These are phyloP conservation scores for Blastobotrys persicus DNA, from an alignment of 1,139 yeast genomes.

Conservation along the genomic window DNA sequence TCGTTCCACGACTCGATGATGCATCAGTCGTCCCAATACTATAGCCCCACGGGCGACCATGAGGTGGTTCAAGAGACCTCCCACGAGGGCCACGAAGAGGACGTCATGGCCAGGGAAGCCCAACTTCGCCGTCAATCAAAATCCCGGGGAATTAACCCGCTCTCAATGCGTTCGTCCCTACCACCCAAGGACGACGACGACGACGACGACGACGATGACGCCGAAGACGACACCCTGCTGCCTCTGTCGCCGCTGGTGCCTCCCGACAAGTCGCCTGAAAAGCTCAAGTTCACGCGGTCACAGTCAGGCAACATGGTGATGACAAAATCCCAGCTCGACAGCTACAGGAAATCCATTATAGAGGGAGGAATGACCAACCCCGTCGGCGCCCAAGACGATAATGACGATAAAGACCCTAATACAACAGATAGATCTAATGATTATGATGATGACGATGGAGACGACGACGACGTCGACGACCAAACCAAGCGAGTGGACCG, in stretches of 20 bases:
- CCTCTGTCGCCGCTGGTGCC: constrained; percentile 23
- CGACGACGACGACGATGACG: constrained; percentile 18
- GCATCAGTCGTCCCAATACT: neutral
- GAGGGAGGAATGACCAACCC: constrained; percentile 17
- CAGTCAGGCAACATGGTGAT: constrained; percentile 26
- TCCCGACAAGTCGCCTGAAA: constrained; percentile 11
- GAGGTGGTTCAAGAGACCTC: constrained; percentile 6
- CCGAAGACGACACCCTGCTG: constrained; percentile 28
- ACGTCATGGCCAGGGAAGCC: constrained; percentile 4
- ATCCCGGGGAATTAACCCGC: constrained; percentile 9
- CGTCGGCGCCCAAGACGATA: constrained; percentile 10
- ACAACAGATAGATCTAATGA: constrained; percentile 13
- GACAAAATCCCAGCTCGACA: constrained; percentile 38
- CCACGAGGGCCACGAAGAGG: constrained; percentile 6
- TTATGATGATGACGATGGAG: constrained; percentile 19
- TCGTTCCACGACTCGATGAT: neutral
- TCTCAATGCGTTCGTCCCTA: constrained; percentile 4
- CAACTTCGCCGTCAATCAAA: constrained; percentile 6
- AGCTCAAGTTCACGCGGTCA: constrained; percentile 9
- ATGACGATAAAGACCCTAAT: constrained; percentile 10
- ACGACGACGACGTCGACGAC: constrained; percentile 23
- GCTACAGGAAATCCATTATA: constrained; percentile 33
- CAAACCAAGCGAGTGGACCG: constrained; percentile 20
- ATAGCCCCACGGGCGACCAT: constrained; percentile 1
- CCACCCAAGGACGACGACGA: constrained; percentile 4